Evolutionary conservation across 75 land plant genomes (phyloP).

Genomic region (Larix kaempferi): DNA sequence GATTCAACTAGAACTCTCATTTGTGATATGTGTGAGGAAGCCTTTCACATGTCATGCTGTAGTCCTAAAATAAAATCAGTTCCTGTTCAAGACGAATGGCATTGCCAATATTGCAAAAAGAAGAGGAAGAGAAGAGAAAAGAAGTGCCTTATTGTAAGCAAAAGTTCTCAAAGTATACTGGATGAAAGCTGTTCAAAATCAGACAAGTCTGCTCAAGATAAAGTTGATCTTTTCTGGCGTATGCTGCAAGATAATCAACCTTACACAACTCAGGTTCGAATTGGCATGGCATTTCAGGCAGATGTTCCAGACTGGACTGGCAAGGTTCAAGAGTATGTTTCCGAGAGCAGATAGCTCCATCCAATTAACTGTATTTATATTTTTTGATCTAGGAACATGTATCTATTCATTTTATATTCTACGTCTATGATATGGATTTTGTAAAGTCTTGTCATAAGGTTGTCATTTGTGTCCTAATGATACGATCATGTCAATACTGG

Average conservation of each 20-base stretch:
- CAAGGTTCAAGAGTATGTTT: constrained; percentile 39
- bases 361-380: neutral
- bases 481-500: too few relatives aligned
- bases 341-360: neutral
- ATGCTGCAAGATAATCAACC: constrained; percentile 40
- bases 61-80: constrained; percentile 23
- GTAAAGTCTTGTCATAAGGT: too few relatives aligned
- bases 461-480: too few relatives aligned
- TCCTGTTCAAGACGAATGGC: constrained; percentile 58
- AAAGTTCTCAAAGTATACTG: neutral
- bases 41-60: constrained; percentile 61
- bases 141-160: constrained; percentile 5
- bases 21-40: constrained; percentile 72
- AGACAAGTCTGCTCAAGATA: neutral
- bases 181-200: neutral
- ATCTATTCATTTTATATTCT: neutral
- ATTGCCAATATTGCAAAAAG: constrained; percentile 51
- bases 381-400: neutral
- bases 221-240: constrained; percentile 10
- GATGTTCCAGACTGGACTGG: constrained; percentile 68
- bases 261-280: constrained; percentile 44
- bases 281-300: constrained; percentile 69
- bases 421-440: neutral
- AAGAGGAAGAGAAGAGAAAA: constrained; percentile 21
- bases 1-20: constrained; percentile 40